These are phyloP conservation scores for Scopulariopsis brevicaulis DNA, from an alignment of 2,329 filamentous ascomycete species.

Conservation along the genomic window DNA sequence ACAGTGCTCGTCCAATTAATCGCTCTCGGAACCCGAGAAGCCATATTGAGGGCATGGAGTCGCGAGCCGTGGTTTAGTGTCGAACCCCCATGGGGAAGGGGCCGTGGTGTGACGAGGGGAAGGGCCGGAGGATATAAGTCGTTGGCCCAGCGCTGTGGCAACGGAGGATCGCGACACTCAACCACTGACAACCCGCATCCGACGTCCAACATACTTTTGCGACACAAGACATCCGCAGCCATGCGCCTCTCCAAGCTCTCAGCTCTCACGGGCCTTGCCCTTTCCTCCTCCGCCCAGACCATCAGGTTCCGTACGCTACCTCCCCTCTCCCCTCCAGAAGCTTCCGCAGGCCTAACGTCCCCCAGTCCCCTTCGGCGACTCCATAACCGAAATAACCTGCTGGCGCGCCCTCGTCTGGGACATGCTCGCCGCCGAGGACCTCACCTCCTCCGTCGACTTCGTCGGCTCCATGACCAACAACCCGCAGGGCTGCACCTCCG, in stretches of 20 bases:
- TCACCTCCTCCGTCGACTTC: constrained; percentile 22
- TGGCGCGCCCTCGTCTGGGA: constrained; percentile 29
- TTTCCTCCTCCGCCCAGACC: neutral
- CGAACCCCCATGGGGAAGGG: neutral
- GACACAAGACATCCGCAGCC: neutral
- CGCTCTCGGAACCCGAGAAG: neutral
- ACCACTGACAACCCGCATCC: neutral
- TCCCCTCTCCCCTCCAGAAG: neutral
- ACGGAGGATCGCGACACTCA: neutral
- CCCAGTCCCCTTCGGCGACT: constrained; percentile 23
- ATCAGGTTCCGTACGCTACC: constrained; percentile 1
- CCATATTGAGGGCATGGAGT: neutral
- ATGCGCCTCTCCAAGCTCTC: constrained; percentile 3
- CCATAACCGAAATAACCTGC: constrained; percentile 31
- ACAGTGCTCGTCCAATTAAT: neutral
- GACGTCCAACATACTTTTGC: neutral
- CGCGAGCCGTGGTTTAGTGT: neutral
- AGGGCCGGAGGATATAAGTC: neutral
- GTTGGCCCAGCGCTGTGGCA: neutral
- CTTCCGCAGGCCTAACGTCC: neutral
- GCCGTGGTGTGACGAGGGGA: neutral
- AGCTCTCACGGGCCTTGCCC: constrained; percentile 1
- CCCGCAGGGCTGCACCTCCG: constrained; percentile 21
- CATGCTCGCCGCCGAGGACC: constrained; percentile 18
- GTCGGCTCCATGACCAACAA: constrained; percentile 28